Percentiles rank a stretch among this genome's conserved stretches.
Conservation (phyloP, 2,329 filamentous ascomycete species). For the Ilyonectria sp. region DNA sequence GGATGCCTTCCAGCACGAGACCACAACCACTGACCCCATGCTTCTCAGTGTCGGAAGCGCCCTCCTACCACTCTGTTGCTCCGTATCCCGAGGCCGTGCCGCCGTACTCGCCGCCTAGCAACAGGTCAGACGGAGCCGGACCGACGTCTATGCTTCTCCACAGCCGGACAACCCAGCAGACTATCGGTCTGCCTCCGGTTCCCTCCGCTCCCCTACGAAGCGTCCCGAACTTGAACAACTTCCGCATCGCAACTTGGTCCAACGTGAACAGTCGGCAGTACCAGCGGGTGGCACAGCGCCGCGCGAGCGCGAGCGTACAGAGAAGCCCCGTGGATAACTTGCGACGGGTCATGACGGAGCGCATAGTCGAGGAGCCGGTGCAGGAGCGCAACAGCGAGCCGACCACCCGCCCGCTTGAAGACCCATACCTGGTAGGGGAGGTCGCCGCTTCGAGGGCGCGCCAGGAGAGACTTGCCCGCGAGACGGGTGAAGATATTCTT, state of each 20-base stretch:
- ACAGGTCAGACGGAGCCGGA: conserved; percentile 34
- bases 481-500: conserved; percentile 69
- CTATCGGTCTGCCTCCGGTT: conserved; percentile 67
- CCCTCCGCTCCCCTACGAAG: conserved; percentile 57
- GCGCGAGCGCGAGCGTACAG: conserved; percentile 66
- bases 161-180: conserved; percentile 45
- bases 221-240: conserved; percentile 64
- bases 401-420: conserved; percentile 70
- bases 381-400: conserved; percentile 32
- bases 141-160: conserved; percentile 39
- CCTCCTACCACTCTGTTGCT: conserved; percentile 73
- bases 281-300: conserved; percentile 74
- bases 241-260: conserved; percentile 74
- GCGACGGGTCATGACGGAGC: conserved; percentile 42
- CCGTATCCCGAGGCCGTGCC: conserved; percentile 65
- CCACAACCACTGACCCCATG: conserved; percentile 37
- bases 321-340: conserved; percentile 52
- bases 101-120: conserved; percentile 62
- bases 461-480: conserved; percentile 69
- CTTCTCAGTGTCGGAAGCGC: conserved; percentile 71
- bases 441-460: conserved; percentile 72
- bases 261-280: conserved; percentile 72
- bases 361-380: conserved; percentile 31
- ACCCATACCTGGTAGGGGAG: conserved; percentile 78
- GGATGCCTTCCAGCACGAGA: conserved; percentile 36